These are phyloP conservation scores for Globisporangium camurandrum DNA, from an alignment of 352 stramenopile genomes.

Conservation along the genomic window DNA sequence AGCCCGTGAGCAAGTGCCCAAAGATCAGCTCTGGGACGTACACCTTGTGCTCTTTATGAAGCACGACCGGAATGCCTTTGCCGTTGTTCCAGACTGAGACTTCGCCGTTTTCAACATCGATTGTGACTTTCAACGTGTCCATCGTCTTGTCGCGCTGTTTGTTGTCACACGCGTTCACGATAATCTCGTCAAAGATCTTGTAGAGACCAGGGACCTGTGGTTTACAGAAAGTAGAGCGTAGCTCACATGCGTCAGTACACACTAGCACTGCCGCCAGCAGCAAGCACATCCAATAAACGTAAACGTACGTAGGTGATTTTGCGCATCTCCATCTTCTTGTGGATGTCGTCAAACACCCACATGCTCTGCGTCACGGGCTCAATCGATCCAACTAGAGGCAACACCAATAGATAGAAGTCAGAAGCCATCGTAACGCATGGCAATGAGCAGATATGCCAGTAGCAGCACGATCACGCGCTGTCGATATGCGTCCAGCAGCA, in stretches of 20 bases:
- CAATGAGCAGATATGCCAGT: background rate
- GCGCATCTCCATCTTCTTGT: constrained; percentile 88
- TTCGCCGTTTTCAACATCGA: constrained; percentile 86
- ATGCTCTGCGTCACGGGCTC: constrained; percentile 89
- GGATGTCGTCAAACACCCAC: constrained; percentile 89
- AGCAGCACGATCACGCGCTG: background rate
- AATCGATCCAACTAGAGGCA: constrained; percentile 93
- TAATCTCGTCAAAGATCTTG: constrained; percentile 99
- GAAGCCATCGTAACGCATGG: background rate
- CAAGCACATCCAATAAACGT: background rate
- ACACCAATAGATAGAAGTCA: too few species aligned
- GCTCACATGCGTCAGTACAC: background rate
- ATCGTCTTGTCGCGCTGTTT: constrained; percentile 98
- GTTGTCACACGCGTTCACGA: constrained; percentile 99
- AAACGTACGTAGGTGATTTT: constrained; percentile 87
- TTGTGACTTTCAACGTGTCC: constrained; percentile 92
- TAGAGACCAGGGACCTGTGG: constrained; percentile 91
- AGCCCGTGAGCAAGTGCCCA: constrained; percentile 95
- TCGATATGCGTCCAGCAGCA: too few species aligned
- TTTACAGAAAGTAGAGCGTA: too few species aligned
- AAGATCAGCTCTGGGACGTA: constrained; percentile 98
- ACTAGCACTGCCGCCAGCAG: background rate
- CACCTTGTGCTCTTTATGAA: constrained; percentile 96
- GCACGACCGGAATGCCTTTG: constrained; percentile 94
- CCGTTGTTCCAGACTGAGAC: constrained; percentile 98